phyloP scores from a whole-genome alignment of 495 filamentous ascomycete species.

The Cairneyella variabilis region DNA sequence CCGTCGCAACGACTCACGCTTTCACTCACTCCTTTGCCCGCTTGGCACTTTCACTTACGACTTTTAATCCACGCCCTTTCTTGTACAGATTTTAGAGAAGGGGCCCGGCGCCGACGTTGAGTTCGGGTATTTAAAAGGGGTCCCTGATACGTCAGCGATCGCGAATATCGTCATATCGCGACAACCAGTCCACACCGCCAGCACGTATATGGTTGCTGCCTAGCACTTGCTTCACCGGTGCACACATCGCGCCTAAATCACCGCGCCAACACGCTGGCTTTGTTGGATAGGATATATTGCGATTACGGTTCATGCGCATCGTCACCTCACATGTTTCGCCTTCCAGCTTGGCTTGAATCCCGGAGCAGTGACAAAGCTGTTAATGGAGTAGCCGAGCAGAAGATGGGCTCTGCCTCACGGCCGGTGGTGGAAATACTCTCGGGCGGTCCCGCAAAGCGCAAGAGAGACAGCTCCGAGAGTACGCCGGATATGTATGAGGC shows the following conservation, averaged over 20 bases:
- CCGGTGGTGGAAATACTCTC: conserved; percentile 39
- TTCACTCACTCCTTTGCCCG: too few species aligned
- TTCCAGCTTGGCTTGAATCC: conserved; percentile 52
- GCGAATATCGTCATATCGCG: neutral
- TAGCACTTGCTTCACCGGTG: conserved; percentile 1
- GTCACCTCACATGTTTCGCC: conserved; percentile 44
- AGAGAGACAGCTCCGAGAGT: conserved; percentile 39
- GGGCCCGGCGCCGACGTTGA: too few species aligned
- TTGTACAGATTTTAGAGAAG: too few species aligned
- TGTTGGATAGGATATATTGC: neutral
- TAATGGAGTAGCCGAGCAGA: conserved; percentile 27
- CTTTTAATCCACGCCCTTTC: too few species aligned
- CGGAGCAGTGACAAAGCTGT: conserved; percentile 48
- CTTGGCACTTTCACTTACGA: too few species aligned
- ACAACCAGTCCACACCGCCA: neutral
- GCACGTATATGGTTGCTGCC: conserved; percentile 5
- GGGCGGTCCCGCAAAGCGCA: conserved; percentile 51
- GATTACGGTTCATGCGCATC: neutral
- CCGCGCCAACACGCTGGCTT: neutral
- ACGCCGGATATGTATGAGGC: neutral
- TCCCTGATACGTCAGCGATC: too few species aligned
- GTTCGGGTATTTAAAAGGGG: too few species aligned
- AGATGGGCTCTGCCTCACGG: conserved; percentile 21
- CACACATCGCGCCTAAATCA: neutral
- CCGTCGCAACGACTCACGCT: too few species aligned